Base-by-base conservation (phyloP, 2,329 filamentous ascomycete species). In the Colletotrichum cordylinicola region DNA sequence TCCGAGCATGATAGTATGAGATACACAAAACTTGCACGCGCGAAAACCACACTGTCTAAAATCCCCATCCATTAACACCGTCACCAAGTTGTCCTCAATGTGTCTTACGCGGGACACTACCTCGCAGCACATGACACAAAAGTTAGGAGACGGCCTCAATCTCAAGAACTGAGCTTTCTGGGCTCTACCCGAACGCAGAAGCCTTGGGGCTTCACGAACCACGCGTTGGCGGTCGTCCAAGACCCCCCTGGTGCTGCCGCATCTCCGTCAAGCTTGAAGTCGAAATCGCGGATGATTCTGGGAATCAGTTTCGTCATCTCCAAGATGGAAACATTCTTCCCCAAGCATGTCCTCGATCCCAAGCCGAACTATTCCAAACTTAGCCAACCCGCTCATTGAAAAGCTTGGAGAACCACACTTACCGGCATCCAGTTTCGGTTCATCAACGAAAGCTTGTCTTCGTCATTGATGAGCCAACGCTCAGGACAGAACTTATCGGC, bases 281-380 rank as follows among this genome's bases (percentile, higher is more conserved):
- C 80, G 67, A 85, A 85, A 12, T 81, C 80, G 8, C 79, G 79
- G 13, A 86, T 67, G 3, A 86, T 72, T n/a, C 83, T 79, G 2
- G 86, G 86, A 4, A 88, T 81, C 16, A 87, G 68, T 77, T 87
- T 88, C 6, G 80, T 81, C 69, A 88, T 85, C 78, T 88, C 87
- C 67, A 88, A 77, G 15, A 85, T 79, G 3, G 86, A 84, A 29
- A 88, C 83, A 69, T 89, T 84, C 62, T 85, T 84, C 0, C 87
- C 87, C 7, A 88, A 77, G 71, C 87, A 88, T 0, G 83, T 86
- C 15, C 87, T 79, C 2, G 84, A 83, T 2, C 86, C 86, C 52
- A 84, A 78, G 0, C 86, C 86, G 75, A 87, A 88, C 78, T 85
- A 84, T 33, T 74, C 2, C 7, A 6, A 37, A 66, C 75, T 72